A percentile compares a stretch with the other conserved stretches of the same genome.
Conservation (phyloP, 306 rosid species). For the Vicia faba region DNA sequence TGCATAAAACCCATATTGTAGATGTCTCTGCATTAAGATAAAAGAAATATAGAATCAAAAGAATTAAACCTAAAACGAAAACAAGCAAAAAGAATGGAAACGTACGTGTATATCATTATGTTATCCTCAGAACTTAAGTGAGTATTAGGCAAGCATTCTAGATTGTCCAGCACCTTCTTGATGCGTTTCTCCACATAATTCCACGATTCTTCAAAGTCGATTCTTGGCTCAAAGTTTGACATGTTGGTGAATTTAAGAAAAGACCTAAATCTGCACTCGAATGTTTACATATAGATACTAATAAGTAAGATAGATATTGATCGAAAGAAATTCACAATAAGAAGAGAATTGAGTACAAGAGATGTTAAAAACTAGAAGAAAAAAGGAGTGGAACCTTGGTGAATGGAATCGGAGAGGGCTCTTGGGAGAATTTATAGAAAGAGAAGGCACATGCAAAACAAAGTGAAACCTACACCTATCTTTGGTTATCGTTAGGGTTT, state of each 20-base stretch:
- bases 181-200: background rate
- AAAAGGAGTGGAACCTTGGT: too few relatives aligned
- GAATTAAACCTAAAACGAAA: background rate
- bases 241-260: background rate
- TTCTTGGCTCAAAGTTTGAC: background rate
- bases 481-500: too few relatives aligned
- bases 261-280: background rate
- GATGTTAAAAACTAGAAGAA: too few relatives aligned
- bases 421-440: too few relatives aligned
- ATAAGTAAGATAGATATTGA: too few relatives aligned
- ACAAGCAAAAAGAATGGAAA: background rate
- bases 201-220: background rate
- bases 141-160: background rate
- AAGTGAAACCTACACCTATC: too few relatives aligned
- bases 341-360: too few relatives aligned
- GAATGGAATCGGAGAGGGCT: too few relatives aligned
- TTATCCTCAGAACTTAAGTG: background rate
- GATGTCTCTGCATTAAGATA: background rate
- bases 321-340: too few relatives aligned
- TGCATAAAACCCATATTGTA: too few relatives aligned
- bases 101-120: background rate
- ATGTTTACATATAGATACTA: too few relatives aligned
- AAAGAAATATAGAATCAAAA: background rate
- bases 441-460: too few relatives aligned
- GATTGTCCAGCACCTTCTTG: conserved; percentile 38